Evolutionary conservation across 192 early-diverging fungal species (phyloP), one percentile per base, ranked within the genome.

Genomic region (Coemansia asiatica): DNA sequence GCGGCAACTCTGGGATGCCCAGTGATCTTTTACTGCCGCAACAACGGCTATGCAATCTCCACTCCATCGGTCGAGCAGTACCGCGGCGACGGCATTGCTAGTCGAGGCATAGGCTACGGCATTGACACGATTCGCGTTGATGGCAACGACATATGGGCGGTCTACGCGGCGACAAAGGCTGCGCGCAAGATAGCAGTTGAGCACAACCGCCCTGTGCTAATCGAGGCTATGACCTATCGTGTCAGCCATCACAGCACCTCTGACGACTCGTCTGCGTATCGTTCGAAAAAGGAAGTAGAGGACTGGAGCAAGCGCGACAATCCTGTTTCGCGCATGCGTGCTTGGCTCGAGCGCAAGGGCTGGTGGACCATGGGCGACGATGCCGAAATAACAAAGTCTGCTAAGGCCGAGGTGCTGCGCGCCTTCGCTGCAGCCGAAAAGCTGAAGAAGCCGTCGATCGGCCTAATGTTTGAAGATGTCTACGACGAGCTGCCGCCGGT

Each of bases 41-140:
- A 99, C 85, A 99, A 99, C 76, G 97, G 97, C 19, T 99, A 91
- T 75, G 95, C 97, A 22, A 99, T 99, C 53, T 98, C 95, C 0
- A 99, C 97, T 1, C 97, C 95, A 28, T 85, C 91, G 21, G 82
- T 85, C 29, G 97, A 99, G 64, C 97, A 99, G 82, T 99, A 97
- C 79, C 88, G 92, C 65, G 97, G 97, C 35, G 97, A 99, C 69
- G 97, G 97, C 49, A 96, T 99, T 69, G 95, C 95, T 27, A 87
- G 85, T 36, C 88, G 95, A 44, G 97, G 95, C 36, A 89, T 94
- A 54, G 97, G 97, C 6, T 99, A 99, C 71, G 97, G 97, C 21
- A 97, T 99, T 65, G 91, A 94, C 79, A 95, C 95, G 6, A 92
- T 98, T 65, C 90, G 97, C 23, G 94, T 98, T 16, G 97, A 99